Evolutionary conservation across 768 basidiomycete species (phyloP), one percentile per base, ranked within the genome.

Genomic region (Lactarius tabidus): DNA sequence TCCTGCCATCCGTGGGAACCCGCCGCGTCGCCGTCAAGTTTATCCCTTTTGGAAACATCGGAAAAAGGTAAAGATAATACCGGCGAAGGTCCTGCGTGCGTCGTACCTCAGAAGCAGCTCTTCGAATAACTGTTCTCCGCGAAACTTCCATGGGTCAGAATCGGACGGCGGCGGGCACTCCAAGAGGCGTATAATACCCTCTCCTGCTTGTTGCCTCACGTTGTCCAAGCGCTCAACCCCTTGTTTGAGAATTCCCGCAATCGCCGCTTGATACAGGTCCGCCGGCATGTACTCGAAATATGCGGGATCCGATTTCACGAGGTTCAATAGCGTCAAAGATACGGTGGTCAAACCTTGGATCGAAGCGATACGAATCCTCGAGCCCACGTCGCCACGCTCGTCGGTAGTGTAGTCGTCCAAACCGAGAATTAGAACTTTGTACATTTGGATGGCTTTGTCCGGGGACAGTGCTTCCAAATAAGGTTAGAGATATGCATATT

Each of bases 321-420:
- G 72, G 15, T 74, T 70, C 69, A 89, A 79, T 4, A 92, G 71
- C 29, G 82, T 77, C 70, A 81, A 77, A 52, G 83, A 77, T 64
- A 86, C 75, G 9, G 79, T 76, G 20, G 84, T 79, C 62, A 95
- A 76, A 12, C 89, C 88, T 54, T 79, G 80, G 58, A 95, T 82
- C 70, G 88, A 91, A 2, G 86, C 85, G 8, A 90, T 82, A 67
- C 96, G 90, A 59, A 95, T 83, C 94, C 95, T 97, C 2, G 96
- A 98, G 48, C 96, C 96, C 41, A 99, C 90, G 73, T 99, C 97
- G 5, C 96, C 96, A 69, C 96, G 87, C 73, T 97, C 91, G 73
- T 99, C 96, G 56, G 85, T 86, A 6, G 92, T 90, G 73, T 98
- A 99, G 77, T 99, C 95, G 23, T 85, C 80, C 59, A 99, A 76